Conservation (phyloP, 83 land plant species). For the Isoetes engelmannii region DNA sequence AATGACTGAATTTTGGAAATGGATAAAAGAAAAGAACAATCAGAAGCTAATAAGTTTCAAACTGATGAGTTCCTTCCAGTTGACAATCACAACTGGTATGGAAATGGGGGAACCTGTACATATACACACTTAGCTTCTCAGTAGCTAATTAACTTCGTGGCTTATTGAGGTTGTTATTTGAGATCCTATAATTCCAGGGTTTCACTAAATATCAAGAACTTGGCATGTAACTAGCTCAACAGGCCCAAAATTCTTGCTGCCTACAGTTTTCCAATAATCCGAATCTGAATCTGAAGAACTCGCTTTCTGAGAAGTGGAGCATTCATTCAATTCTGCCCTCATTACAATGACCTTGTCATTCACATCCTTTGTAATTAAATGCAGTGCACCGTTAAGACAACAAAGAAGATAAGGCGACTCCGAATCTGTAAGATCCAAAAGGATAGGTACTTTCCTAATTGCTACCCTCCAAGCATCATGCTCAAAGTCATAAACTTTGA, state of each 20-base stretch:
- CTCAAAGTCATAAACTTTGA: constrained; percentile 76
- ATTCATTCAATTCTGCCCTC: constrained; percentile 47
- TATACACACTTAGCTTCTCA: too few relatives aligned
- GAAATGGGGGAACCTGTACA: too few relatives aligned
- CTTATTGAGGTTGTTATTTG: too few relatives aligned
- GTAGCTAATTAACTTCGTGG: too few relatives aligned
- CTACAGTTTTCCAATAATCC: constrained; percentile 28
- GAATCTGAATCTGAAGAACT: constrained; percentile 6
- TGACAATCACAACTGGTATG: too few relatives aligned
- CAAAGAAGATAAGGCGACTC: constrained; percentile 94
- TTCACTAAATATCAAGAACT: constrained; percentile 23
- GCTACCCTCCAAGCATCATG: constrained; percentile 89
- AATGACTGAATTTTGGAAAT: too few relatives aligned
- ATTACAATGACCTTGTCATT: constrained; percentile 46
- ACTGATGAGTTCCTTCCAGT: too few relatives aligned
- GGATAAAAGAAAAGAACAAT: too few relatives aligned
- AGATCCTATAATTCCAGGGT: too few relatives aligned
- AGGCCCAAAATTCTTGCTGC: constrained; percentile 28
- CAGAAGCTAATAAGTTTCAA: too few relatives aligned
- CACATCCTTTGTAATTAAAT: constrained; percentile 68
- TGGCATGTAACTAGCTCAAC: constrained; percentile 40
- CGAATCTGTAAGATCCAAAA: constrained; percentile 57
- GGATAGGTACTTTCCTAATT: constrained; percentile 61
- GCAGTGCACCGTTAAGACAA: constrained; percentile 70
- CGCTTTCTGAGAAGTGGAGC: background rate